A percentile compares a stretch with the other conserved stretches of the same genome.
Conservation (phyloP, 108 stramenopile species). For the Fragilariopsis cylindrus region DNA sequence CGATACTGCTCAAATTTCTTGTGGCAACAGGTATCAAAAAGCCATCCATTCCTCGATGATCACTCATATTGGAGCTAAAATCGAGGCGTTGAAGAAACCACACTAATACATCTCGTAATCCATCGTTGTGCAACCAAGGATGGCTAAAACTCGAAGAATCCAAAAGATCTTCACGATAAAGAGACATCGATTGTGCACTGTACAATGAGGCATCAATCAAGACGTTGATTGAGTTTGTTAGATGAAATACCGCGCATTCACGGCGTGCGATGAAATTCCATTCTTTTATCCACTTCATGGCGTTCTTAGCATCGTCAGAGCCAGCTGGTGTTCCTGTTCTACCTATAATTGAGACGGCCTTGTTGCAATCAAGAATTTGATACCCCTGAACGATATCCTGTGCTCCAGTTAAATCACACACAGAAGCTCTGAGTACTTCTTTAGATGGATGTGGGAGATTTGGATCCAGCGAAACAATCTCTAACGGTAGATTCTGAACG, state of each 20-base stretch:
- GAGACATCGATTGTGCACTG: conserved; percentile 18
- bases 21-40: conserved; percentile 29
- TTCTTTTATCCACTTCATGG: conserved; percentile 45
- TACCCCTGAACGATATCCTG: conserved; percentile 51
- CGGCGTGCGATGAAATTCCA: conserved; percentile 53
- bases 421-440: conserved; percentile 41
- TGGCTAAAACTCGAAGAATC: conserved; percentile 5
- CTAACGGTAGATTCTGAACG: conserved; percentile 29
- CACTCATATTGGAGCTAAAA: neutral
- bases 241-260: conserved; percentile 52
- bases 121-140: conserved; percentile 6
- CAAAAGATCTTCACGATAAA: conserved; percentile 19
- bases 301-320: conserved; percentile 17
- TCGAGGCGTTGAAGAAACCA: conserved; percentile 15
- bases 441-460: conserved; percentile 34
- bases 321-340: neutral
- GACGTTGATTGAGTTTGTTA: conserved; percentile 47
- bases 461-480: conserved; percentile 34
- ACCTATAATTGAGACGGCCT: conserved; percentile 16
- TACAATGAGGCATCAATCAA: conserved; percentile 43
- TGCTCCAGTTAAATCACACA: conserved; percentile 37
- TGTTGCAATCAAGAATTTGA: conserved; percentile 42
- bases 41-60: conserved; percentile 27
- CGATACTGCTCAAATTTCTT: conserved; percentile 24
- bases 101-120: conserved; percentile 9